These are phyloP conservation scores for Wickerhamiella nectarea DNA, from an alignment of 805 yeast genomes.

Conservation along the genomic window DNA sequence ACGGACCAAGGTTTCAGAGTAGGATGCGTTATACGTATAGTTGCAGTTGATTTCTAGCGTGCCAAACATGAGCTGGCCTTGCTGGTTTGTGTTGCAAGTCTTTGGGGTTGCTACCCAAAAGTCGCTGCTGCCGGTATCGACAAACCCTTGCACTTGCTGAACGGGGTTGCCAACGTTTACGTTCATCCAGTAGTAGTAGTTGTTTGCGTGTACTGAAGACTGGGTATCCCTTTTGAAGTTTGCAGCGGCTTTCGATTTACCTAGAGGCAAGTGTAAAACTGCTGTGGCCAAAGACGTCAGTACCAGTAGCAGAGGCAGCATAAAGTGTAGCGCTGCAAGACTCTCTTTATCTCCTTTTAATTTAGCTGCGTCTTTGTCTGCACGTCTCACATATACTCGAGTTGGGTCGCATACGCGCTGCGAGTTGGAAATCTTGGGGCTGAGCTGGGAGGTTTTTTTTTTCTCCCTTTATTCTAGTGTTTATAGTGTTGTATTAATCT, in stretches of 20 bases:
- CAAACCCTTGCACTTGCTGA: slow-evolving; percentile 37
- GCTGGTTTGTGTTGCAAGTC: slow-evolving; percentile 13
- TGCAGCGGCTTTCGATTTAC: too few relatives aligned
- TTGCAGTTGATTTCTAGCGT: slow-evolving; percentile 9
- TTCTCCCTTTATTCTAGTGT: too few relatives aligned
- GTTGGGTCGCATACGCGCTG: neutral
- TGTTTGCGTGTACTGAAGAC: neutral
- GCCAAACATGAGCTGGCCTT: slow-evolving; percentile 1
- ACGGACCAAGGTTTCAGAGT: slow-evolving; percentile 20
- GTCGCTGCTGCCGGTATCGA: slow-evolving; percentile 66
- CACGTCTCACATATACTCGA: neutral
- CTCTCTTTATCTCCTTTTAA: too few relatives aligned
- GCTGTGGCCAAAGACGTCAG: too few relatives aligned
- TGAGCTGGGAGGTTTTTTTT: too few relatives aligned
- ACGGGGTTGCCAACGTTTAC: slow-evolving; percentile 38
- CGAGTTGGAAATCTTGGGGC: too few relatives aligned
- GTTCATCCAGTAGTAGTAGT: slow-evolving; percentile 17
- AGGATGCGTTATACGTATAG: slow-evolving; percentile 18
- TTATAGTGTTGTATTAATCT: neutral
- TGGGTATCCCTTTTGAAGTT: neutral
- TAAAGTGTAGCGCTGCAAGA: too few relatives aligned
- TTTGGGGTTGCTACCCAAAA: slow-evolving; percentile 37
- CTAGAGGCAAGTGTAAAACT: too few relatives aligned
- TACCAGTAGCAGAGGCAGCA: too few relatives aligned
- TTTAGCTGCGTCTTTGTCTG: neutral